A percentile compares a stretch with the other conserved stretches of the same genome.
Evolutionary conservation across 208 protist species (phyloP).

Genomic region (Vickermania ingenoplastis): DNA sequence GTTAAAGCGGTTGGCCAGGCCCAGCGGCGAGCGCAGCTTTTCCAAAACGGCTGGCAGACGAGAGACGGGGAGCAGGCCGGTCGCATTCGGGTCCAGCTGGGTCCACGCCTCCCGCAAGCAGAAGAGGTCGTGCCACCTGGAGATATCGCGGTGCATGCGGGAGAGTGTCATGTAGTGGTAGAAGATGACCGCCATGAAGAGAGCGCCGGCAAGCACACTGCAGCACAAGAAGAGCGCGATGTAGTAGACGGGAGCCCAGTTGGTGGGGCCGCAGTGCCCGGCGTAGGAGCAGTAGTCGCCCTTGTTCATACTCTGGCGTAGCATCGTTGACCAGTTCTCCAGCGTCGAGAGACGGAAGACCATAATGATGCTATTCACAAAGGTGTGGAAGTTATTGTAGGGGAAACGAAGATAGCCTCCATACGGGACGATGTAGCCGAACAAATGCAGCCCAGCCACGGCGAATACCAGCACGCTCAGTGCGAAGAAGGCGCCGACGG

Average conservation of each 20-base stretch:
- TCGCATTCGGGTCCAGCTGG: slow-evolving; percentile 60
- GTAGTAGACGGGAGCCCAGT: slow-evolving; percentile 84
- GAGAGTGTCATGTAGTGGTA: slow-evolving; percentile 73
- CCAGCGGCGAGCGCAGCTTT: slow-evolving; percentile 73
- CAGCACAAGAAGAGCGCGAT: slow-evolving; percentile 73
- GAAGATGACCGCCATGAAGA: slow-evolving; percentile 81
- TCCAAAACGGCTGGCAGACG: slow-evolving; percentile 66
- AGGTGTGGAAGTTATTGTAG: slow-evolving; percentile 85
- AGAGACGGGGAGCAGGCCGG: slow-evolving; percentile 42
- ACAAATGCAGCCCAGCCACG: slow-evolving; percentile 81
- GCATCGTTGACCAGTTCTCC: slow-evolving; percentile 81
- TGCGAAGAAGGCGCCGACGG: slow-evolving; percentile 71
- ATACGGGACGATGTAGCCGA: slow-evolving; percentile 73
- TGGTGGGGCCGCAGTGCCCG: slow-evolving; percentile 51
- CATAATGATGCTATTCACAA: slow-evolving; percentile 82
- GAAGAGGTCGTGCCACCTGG: slow-evolving; percentile 63
- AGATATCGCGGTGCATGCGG: slow-evolving; percentile 54
- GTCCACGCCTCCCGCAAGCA: slow-evolving; percentile 75
- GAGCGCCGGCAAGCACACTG: slow-evolving; percentile 52
- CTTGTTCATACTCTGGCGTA: slow-evolving; percentile 56
- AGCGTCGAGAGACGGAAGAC: slow-evolving; percentile 78
- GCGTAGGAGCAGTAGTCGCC: slow-evolving; percentile 29
- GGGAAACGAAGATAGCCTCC: slow-evolving; percentile 55
- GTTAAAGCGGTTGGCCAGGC: slow-evolving; percentile 52
- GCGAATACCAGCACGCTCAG: slow-evolving; percentile 83